These are phyloP conservation scores for Tetrahymena malaccensis DNA, from an alignment of 73 alveolate species.

Conservation along the genomic window DNA sequence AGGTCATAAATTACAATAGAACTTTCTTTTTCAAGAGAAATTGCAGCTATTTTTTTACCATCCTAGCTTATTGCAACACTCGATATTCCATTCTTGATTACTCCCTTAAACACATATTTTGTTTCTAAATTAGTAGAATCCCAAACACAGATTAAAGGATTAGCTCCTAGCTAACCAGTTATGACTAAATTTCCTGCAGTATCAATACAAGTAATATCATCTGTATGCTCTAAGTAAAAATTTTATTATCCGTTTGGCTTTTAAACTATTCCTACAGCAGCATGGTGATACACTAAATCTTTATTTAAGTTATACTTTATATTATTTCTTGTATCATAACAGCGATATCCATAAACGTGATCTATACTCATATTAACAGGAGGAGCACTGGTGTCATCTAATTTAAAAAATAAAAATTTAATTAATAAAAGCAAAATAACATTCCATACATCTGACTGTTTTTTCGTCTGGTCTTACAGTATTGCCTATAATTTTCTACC, in stretches of 20 bases:
- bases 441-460: conserved; percentile 40
- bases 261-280: conserved; percentile 83
- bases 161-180: conserved; percentile 93
- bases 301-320: conserved; percentile 60
- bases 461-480: conserved; percentile 47
- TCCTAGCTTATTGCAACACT: conserved; percentile 80
- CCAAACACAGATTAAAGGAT: conserved; percentile 89
- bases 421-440: no score
- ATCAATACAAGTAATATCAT: conserved; percentile 91
- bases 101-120: conserved; percentile 74
- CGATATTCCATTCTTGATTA: conserved; percentile 77
- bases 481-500: conserved; percentile 10
- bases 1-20: conserved; percentile 87
- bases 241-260: conserved; percentile 59
- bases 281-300: conserved; percentile 87
- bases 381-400: conserved; percentile 84
- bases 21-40: conserved; percentile 91
- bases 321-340: conserved; percentile 96
- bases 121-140: conserved; percentile 76
- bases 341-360: conserved; percentile 94
- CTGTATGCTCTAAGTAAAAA: conserved; percentile 86
- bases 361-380: conserved; percentile 88
- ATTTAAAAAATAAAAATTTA: neutral
- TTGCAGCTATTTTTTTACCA: conserved; percentile 80
- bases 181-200: conserved; percentile 62